Evolutionary conservation across 495 filamentous ascomycete species (phyloP), one percentile per base, ranked within the genome.

Genomic region (Penicillium atrosanguineum): DNA sequence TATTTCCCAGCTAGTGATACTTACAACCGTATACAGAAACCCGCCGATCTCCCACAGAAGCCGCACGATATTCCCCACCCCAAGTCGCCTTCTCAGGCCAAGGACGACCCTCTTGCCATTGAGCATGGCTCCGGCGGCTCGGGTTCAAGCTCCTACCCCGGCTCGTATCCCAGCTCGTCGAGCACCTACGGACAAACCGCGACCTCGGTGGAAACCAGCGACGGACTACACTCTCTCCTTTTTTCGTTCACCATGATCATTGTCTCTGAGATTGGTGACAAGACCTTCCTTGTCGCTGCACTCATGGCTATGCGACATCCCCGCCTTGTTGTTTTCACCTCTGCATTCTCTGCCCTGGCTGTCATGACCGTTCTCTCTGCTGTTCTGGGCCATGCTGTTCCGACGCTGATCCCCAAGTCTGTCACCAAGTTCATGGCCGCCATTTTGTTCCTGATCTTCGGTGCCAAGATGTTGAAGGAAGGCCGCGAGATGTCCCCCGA

Each of bases 261-360:
- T 49, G 89, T 97, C 61, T 97, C 94, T 55, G 94, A 98, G 68
- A 85, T 98, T 66, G 94, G 94, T 53, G 94, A 98, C 81, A 98
- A 98, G 70, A 98, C 94, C 0, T 98, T 98, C 74, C 79, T 98
- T 38, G 90, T 98, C 40, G 94, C 94, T 14, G 94, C 94, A 21
- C 80, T 98, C 19, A 98, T 98, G 94, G 94, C 94, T 2, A 98
- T 98, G 94, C 90, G 96, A 59, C 92, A 98, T 65, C 87, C 94
- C 40, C 89, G 93, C 29, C 69, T 97, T 48, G 78, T 96, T 12
- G 95, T 98, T 39, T 98, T 97, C 74, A 85, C 89, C 7, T 90
- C 94, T 6, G 94, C 94, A n/a, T 90, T 97, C 61, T 79, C 84
- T 55, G 95, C 94, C 20, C 74, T 98, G 46, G 83, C 95, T 48